Base-by-base conservation (phyloP, 2,329 filamentous ascomycete genomes). In the Aspergillus pseudoglaucus region DNA sequence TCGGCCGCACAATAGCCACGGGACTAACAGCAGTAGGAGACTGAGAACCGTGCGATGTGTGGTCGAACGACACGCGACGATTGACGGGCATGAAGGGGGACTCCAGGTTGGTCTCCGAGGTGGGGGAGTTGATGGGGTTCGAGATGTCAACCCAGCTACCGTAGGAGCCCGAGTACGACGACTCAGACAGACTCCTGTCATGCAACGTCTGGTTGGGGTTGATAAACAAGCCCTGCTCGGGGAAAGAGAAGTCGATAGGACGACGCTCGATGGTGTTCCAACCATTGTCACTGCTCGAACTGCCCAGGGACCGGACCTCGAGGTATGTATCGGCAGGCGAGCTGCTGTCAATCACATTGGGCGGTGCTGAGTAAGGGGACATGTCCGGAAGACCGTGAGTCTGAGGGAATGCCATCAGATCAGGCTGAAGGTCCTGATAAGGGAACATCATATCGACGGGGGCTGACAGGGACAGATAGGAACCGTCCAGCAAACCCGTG, bases 181-280 rank as follows among this genome's bases (percentile, higher is more conserved):
- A 93, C 60, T 94, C 88, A 3, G 90, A 95, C 59, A 86, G 84
- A 47, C 85, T 90, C 57, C 90, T 82, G 61, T 95, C 79, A 72
- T 96, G 91, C 45, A 97, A 75, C 1, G 90, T 94, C 71, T 95
- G 87, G 53, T 85, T 83, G 2, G 91, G 91, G 70, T 96, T 95
- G 76, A 95, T 94, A 62, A 95, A 90, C 56, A 87, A 84, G 12
- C 74, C 73, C 49, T 71, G 73, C 37, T 84, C 75, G 41, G 79
- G 75, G 57, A 78, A 77, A 44, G 80, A 82, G 30, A 80, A 78
- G 57, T 91, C 87, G 57, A 87, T 83, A 33, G 84, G 85, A 50
- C 84, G 84, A 64, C 82, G 80, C 55, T 93, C 87, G 48, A 96
- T 83, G 56, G 87, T 81, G 44, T 82, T 83, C 90, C 90, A 97